A percentile compares a stretch with the other conserved stretches of the same genome.
phyloP scores from a whole-genome alignment of 2,329 filamentous ascomycete species.

The Blastomyces emzantsi region DNA sequence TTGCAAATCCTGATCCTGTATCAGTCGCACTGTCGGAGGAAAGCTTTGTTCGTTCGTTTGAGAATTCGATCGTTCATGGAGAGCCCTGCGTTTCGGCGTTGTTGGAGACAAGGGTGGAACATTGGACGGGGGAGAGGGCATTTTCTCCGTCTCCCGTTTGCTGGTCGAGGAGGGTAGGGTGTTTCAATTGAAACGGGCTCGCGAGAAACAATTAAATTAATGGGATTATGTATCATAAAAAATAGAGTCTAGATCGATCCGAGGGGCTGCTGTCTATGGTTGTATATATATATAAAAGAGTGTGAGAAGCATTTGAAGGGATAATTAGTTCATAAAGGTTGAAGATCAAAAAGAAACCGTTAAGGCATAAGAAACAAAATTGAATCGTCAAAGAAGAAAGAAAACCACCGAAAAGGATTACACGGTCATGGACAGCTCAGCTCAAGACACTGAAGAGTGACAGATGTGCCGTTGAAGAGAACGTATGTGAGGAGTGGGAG shows the following conservation, averaged over 20 bases:
- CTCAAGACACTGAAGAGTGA: neutral
- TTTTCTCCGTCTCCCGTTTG: slow-evolving; percentile 10
- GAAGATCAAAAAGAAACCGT: neutral
- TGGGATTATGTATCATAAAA: slow-evolving; percentile 15
- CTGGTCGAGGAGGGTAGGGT: neutral
- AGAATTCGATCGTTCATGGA: slow-evolving; percentile 40
- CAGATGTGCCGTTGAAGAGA: neutral
- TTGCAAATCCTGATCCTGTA: slow-evolving; percentile 23
- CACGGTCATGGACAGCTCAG: neutral
- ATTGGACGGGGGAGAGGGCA: neutral
- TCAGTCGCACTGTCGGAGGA: slow-evolving; percentile 30
- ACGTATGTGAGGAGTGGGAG: neutral
- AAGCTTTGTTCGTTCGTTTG: slow-evolving; percentile 37
- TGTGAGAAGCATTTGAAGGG: neutral
- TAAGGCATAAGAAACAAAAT: neutral
- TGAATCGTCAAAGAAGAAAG: neutral
- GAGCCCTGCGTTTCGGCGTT: slow-evolving; percentile 30
- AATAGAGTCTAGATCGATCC: slow-evolving; percentile 15
- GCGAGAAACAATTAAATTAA: slow-evolving; percentile 15
- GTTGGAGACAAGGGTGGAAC: slow-evolving; percentile 25
- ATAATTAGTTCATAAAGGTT: slow-evolving; percentile 3
- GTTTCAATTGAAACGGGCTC: slow-evolving; percentile 15
- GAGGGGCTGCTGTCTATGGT: slow-evolving; percentile 17
- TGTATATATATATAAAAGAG: slow-evolving; percentile 4
- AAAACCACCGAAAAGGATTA: neutral